Base-by-base conservation (phyloP, 768 basidiomycete genomes). In the Phylloporus sp. region DNA sequence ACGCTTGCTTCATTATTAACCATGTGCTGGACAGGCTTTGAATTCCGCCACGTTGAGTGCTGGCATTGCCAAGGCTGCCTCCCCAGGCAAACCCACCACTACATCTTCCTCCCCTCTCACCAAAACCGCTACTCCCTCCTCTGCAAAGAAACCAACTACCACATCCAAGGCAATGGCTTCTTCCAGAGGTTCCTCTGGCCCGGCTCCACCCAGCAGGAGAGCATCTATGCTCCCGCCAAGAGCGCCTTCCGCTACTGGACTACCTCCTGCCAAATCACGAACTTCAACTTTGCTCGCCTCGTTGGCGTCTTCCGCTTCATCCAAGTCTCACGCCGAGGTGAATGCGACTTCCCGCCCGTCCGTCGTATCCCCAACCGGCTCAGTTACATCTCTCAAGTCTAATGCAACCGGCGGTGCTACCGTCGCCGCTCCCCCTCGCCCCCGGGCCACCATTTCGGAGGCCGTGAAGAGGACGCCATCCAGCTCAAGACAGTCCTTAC, bases 401-500 rank as follows among this genome's bases (percentile, higher is more conserved):
- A 62, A 54, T 33, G 61, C 69, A 17, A 56, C 71, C 5, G 42
- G 49, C 1, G 57, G 55, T 32, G 61, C 59, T 38, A 33, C 65
- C 17, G 43, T 54, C 15, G 47, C 71, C 8, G 9, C 44, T 10
- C 40, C 44, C 10, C 43, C 72, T 38, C 77, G 81, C 17, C 82
- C 87, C 47, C 81, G 84, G 53, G 80, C 84, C 20, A 74, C 80
- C 14, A 73, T 88, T 32, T 80, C 86, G 14, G 86, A 86, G 21
- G 78, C 77, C 22, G 74, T 78, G 28, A 82, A 73, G 67, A 78
- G 77, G 56, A 62, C 77, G 7, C 66, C 67, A 28, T 54, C 69
- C 21, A 64, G 68, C 21, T 68, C 77, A 20, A 70, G 73, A 27
- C 68, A 70, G 46, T 79, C 68, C 56, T 48, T 77, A 29, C 56